Percentiles rank a stretch among this genome's conserved stretches.
Conservation (phyloP, 306 rosid species). For the Prunus kanzakura region DNA sequence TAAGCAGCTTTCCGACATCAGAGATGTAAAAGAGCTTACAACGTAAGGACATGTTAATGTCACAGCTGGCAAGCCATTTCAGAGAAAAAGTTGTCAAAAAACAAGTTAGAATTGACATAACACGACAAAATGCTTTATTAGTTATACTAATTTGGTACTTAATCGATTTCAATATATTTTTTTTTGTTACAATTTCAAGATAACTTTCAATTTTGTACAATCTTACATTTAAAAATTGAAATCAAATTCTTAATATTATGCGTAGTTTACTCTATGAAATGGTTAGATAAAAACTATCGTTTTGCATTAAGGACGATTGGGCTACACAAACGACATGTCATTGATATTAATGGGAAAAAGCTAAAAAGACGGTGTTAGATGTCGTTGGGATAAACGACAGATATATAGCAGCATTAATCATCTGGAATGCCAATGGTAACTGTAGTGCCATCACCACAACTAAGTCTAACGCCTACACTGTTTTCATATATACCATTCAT, state of each 20-base stretch:
- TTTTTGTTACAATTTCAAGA: too few species aligned
- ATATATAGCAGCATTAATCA: background rate
- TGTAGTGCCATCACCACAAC: background rate
- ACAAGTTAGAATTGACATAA: too few species aligned
- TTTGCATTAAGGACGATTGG: background rate
- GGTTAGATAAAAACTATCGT: too few species aligned
- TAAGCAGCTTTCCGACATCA: too few species aligned
- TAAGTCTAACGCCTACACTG: background rate
- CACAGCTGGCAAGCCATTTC: too few species aligned
- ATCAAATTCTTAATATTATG: background rate
- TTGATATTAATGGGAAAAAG: background rate
- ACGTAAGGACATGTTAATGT: too few species aligned
- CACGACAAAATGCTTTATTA: background rate
- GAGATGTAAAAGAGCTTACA: too few species aligned
- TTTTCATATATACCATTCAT: slow-evolving; percentile 16
- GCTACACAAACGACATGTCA: background rate
- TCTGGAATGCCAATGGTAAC: background rate
- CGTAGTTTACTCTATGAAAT: background rate
- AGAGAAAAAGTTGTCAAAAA: too few species aligned
- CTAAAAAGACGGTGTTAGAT: background rate
- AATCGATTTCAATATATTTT: background rate
- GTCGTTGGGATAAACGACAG: background rate
- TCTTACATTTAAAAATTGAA: background rate
- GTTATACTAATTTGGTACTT: background rate
- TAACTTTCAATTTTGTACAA: too few species aligned